These are phyloP conservation scores for Chrysosporium queenslandicum DNA, from an alignment of 2,329 filamentous ascomycete genomes.

Conservation along the genomic window DNA sequence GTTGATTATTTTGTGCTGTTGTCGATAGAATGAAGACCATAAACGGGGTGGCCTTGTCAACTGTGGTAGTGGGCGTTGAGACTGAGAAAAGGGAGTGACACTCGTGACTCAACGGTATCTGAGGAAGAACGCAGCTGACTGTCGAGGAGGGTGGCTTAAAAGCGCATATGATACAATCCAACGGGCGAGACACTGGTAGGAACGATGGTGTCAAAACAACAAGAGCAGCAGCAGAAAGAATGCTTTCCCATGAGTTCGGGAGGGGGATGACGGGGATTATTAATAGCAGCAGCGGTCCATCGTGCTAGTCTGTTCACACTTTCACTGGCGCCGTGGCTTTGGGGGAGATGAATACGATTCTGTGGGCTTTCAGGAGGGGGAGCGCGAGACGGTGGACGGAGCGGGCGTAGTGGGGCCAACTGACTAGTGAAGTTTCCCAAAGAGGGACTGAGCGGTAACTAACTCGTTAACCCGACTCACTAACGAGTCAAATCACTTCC, in stretches of 20 bases:
- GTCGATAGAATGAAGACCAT: too few relatives aligned
- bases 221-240: neutral
- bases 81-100: neutral
- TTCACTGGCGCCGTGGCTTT: neutral
- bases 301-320: neutral
- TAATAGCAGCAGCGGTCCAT: neutral
- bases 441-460: neutral
- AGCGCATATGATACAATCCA: neutral
- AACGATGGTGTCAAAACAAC: too few relatives aligned
- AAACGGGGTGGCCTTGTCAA: too few relatives aligned
- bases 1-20: neutral
- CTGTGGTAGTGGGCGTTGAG: neutral
- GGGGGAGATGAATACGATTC: neutral
- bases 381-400: neutral
- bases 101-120: neutral
- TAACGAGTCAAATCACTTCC: too few relatives aligned
- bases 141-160: neutral
- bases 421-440: neutral
- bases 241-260: neutral
- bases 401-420: neutral
- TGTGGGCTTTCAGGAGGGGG: neutral
- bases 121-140: neutral
- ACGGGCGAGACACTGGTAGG: too few relatives aligned
- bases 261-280: neutral
- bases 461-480: neutral